phyloP scores from a whole-genome alignment of 2,329 filamentous ascomycete species.

The Hortaea sp. region DNA sequence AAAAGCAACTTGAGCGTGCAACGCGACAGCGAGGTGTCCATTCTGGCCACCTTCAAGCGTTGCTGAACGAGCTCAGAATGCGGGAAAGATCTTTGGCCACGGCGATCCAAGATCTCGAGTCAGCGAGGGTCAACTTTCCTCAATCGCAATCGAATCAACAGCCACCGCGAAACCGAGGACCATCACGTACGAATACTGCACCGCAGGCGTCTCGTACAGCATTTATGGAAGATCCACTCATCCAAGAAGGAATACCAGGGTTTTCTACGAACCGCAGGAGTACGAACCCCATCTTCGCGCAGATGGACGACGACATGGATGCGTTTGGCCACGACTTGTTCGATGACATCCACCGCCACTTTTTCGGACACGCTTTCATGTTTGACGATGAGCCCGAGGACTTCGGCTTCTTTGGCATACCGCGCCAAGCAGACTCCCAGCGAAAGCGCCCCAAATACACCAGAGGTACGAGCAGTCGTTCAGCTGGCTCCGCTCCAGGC shows the following conservation, averaged over 20 bases:
- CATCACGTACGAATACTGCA: neutral
- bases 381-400: slow-evolving; percentile 4
- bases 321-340: slow-evolving; percentile 11
- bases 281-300: slow-evolving; percentile 7
- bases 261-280: neutral
- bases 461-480: slow-evolving; percentile 2
- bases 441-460: slow-evolving; percentile 11
- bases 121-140: neutral
- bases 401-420: slow-evolving; percentile 13
- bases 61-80: slow-evolving; percentile 17
- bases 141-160: slow-evolving; percentile 2
- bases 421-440: slow-evolving; percentile 6
- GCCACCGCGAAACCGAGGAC: neutral
- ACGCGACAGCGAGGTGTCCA: slow-evolving; percentile 13
- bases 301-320: slow-evolving; percentile 5
- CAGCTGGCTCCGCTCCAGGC: neutral
- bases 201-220: neutral
- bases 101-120: slow-evolving; percentile 4
- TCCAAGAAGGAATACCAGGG: neutral
- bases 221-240: neutral
- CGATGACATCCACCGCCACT: slow-evolving; percentile 7
- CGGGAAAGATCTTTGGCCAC: slow-evolving; percentile 11
- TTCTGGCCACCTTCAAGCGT: slow-evolving; percentile 12
- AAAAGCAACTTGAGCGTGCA: slow-evolving; percentile 17
- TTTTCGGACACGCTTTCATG: slow-evolving; percentile 3